Base-by-base conservation (phyloP, 2,329 filamentous ascomycete genomes). In the Claviceps africana region DNA sequence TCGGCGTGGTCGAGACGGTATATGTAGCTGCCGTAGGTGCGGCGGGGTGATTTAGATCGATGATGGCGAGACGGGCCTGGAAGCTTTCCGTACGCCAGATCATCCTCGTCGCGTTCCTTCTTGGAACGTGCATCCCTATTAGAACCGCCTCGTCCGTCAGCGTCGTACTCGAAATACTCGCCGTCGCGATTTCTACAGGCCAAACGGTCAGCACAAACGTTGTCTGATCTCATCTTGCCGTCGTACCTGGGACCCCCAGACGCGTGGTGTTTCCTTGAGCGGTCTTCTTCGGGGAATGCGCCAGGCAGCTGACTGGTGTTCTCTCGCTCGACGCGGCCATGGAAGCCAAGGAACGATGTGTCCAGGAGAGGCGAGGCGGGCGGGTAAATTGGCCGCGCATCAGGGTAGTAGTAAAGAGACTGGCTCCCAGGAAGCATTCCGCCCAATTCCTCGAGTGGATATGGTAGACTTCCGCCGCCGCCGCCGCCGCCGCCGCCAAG, bases 1-100 rank as follows among this genome's bases (percentile, higher is more conserved):
- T 61, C 57, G 10, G 48, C 53, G n/a, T 35, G 19, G 17, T 48
- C 51, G 13, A 61, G 58, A 11, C 46, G 54, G 5, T 63, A 56
- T 6, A 62, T 56, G 51, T 64, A 62, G 50, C 56, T 63, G 15
- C 61, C 64, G 30, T 64, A 67, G 5, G 63, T 62, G 30, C 30
- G 54, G 11, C 30, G 54, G 11, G 52, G 56, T 33, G 58, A 57
- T n/a, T 57, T 53, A 19, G 55, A 43, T 9, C 52, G 52, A n/a
- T 59, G 57, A 4, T 59, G 58, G n/a, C 58, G 59, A 43, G 62
- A 59, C 33, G 59, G 52, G 7, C 53, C 53, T 2, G 64, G 55
- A 15, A 60, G 61, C 28, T 62, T 62, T 31, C 77, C 77, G 55
- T 80, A 80, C 3, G 75, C 75, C 10, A 79, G 64, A 53, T 76